Percentiles rank a stretch among this genome's conserved stretches.
Evolutionary conservation across 345 rosid genomes (phyloP).

Genomic region (Bruguiera parviflora): DNA sequence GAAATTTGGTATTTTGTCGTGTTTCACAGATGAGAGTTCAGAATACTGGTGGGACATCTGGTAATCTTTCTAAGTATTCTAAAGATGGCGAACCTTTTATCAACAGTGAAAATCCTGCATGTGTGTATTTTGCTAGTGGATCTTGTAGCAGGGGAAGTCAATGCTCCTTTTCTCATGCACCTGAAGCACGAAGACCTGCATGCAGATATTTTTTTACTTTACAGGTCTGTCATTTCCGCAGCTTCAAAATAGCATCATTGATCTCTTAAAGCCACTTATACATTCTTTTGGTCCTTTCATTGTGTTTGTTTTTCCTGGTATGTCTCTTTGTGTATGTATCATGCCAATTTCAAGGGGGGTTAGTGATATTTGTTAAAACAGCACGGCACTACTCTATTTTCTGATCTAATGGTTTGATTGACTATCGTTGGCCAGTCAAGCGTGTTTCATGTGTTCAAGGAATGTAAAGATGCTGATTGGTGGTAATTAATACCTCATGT

Average conservation of each 20-base stretch:
- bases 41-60: conserved; percentile 23
- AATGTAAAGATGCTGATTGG: too few relatives aligned
- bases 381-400: too few relatives aligned
- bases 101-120: conserved; percentile 35
- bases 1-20: conserved; percentile 14
- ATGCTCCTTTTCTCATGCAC: conserved; percentile 72
- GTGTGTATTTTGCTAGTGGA: conserved; percentile 72
- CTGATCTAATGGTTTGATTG: too few relatives aligned
- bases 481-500: too few relatives aligned
- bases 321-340: too few relatives aligned
- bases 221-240: conserved; percentile 43
- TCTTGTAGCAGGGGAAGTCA: conserved; percentile 63
- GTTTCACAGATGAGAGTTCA: conserved; percentile 54
- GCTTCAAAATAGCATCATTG: background rate
- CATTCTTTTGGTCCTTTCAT: background rate
- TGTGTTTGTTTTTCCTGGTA: background rate
- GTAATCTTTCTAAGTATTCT: conserved; percentile 21
- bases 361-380: too few relatives aligned
- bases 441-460: too few relatives aligned
- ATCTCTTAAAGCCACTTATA: background rate
- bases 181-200: conserved; percentile 52
- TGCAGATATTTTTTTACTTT: conserved; percentile 70
- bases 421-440: too few relatives aligned
- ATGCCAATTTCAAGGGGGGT: too few relatives aligned
- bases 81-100: conserved; percentile 27